Evolutionary conservation across 2,329 filamentous ascomycete species (phyloP).

Genomic region (Xylaria sp.): DNA sequence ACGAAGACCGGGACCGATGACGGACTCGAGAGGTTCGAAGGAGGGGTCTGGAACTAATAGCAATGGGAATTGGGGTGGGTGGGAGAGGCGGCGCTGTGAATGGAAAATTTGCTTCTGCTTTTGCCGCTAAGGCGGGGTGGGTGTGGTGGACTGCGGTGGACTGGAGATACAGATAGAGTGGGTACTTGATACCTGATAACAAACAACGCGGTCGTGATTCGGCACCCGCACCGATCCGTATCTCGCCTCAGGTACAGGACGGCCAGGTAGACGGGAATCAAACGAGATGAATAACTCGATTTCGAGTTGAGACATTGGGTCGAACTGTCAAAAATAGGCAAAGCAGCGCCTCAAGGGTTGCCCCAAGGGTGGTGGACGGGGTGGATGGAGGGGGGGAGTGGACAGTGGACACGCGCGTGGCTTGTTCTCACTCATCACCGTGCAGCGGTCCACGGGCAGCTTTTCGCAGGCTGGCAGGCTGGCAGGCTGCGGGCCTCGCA

Average conservation of each 20-base stretch:
- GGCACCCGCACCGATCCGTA: not conserved
- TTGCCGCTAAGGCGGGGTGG: conserved; percentile 25
- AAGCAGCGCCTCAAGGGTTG: not conserved
- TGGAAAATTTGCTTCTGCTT: conserved; percentile 21
- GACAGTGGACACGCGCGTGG: not conserved
- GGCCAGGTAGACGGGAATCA: not conserved
- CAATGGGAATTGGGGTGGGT: conserved; percentile 25
- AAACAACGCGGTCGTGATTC: not conserved
- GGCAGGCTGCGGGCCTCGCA: not conserved
- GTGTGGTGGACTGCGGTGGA: conserved; percentile 6
- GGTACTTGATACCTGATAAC: conserved; percentile 10
- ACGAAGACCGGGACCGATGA: conserved; percentile 33
- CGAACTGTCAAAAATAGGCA: not conserved
- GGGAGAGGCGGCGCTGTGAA: conserved; percentile 11
- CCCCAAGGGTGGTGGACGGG: no score
- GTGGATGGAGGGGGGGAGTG: no score
- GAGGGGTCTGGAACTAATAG: conserved; percentile 34
- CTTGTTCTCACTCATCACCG: not conserved
- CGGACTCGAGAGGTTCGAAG: conserved; percentile 35
- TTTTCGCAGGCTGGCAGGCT: no score
- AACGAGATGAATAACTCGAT: no score
- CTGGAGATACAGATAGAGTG: conserved; percentile 5
- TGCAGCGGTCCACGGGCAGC: no score
- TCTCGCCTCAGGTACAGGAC: not conserved
- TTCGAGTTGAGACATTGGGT: not conserved